A percentile compares a stretch with the other conserved stretches of the same genome.
Evolutionary conservation across 1,284 basidiomycete genomes (phyloP).

Genomic region (Stygiomarasmius scandens): DNA sequence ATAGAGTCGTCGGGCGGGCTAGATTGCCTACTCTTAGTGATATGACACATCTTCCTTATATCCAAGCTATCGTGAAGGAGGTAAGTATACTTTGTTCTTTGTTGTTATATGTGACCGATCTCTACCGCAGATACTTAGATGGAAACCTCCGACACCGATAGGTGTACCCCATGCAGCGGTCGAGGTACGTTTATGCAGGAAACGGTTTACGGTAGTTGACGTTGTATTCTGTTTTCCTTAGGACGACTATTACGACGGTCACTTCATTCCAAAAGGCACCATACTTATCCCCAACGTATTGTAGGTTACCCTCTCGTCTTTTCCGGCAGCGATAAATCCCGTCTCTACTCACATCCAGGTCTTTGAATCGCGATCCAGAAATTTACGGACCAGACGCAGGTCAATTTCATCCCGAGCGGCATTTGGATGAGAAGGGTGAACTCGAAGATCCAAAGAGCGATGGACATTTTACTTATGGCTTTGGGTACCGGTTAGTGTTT

Average conservation of each 20-base stretch:
- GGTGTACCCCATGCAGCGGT: not conserved
- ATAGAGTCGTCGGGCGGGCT: conserved; percentile 6
- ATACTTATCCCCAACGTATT: not conserved
- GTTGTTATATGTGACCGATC: too few relatives aligned
- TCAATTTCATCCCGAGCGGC: conserved; percentile 4
- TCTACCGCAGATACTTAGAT: conserved; percentile 4
- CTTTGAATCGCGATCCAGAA: conserved; percentile 7
- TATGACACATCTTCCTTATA: conserved; percentile 8
- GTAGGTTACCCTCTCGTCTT: not conserved
- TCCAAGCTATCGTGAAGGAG: conserved; percentile 9
- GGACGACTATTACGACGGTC: conserved; percentile 11
- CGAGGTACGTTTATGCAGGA: not conserved
- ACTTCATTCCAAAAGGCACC: conserved; percentile 8
- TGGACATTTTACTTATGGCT: conserved; percentile 8
- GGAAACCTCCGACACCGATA: not conserved
- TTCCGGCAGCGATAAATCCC: not conserved
- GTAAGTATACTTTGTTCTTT: not conserved
- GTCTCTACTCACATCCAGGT: not conserved
- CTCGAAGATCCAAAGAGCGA: not conserved
- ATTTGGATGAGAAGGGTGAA: not conserved
- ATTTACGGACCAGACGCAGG: conserved; percentile 8
- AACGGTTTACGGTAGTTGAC: not conserved
- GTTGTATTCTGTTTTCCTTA: not conserved
- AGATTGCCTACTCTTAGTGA: conserved; percentile 5
- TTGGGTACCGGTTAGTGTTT: too few relatives aligned